Conservation (phyloP, 73 alveolate species). For the Tetrahymena borealis region DNA sequence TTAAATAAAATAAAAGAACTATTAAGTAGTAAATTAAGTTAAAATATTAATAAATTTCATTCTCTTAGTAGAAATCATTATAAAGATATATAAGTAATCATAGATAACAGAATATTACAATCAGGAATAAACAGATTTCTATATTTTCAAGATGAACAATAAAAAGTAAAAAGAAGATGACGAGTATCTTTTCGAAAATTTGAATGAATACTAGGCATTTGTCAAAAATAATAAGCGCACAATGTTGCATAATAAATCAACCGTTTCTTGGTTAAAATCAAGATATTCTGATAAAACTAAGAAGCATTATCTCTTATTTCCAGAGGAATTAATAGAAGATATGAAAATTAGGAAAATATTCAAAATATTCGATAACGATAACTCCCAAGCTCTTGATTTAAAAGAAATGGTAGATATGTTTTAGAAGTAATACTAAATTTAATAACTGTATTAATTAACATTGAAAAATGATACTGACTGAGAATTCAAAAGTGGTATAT, state of each 20-base stretch:
- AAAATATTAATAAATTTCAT: no score
- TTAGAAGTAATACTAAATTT: not conserved
- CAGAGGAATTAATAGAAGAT: not conserved
- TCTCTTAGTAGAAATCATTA: no score
- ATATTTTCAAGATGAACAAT: not conserved
- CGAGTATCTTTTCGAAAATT: not conserved
- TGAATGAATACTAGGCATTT: not conserved
- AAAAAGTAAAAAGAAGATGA: not conserved
- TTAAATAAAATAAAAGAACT: no score
- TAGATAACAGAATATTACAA: not conserved
- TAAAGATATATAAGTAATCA: not conserved
- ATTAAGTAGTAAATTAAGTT: no score
- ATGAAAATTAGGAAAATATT: not conserved
- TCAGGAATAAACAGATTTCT: not conserved
- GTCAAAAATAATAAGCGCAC: not conserved
- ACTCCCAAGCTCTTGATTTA: not conserved
- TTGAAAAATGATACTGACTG: no score
- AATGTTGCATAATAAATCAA: not conserved
- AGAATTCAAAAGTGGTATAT: no score
- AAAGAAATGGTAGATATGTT: not conserved
- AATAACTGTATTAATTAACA: no score
- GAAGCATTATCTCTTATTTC: not conserved
- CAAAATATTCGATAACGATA: not conserved
- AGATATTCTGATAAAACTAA: not conserved
- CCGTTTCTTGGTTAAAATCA: not conserved